Base-by-base conservation (phyloP, 148 eudicot genomes). In the Fallopia convolvulus region DNA sequence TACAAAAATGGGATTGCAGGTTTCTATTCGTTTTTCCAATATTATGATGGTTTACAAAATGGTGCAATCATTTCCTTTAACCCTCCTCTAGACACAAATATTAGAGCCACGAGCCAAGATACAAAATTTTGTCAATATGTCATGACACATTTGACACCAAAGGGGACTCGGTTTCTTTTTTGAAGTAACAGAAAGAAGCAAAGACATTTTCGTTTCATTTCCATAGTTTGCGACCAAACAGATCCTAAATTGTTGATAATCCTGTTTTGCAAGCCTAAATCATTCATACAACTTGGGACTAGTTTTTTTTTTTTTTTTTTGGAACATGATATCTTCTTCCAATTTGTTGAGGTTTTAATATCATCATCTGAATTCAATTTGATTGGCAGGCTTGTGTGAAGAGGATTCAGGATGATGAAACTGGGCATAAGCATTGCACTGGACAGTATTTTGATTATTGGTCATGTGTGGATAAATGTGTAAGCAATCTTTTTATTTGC, bases 391-490 rank as follows among this genome's bases (percentile, higher is more conserved):
- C 75, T 23, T 80, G 82, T 71, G 76, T 74, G 18, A 80, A 80
- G 49, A 76, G 82, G 79, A 80, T 80, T 46, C 71, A 80, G 21
- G 65, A 53, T 60, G 82, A 80, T 30, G 79, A 80, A 70, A 75
- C 82, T 15, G 82, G 82, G 46, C 63, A 52, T 48, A 80, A 76
- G 72, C 82, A 80, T 26, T 80, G 82, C 55, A 80, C 79, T 40
- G 82, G 82, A 65, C 82, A 80, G 77, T 80, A 80, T 78, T 80
- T 80, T 71, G 82, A 80, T 76, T 80, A 76, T 74, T 80, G 79
- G 79, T 74, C 77, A 30, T 80, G 82, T 66, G 78, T 80, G 68
- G 82, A 80, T 76, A 74, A 80, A 46, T 58, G 77, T 70, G 82
- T 80, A 80, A 76, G 82, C 71, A 68, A 68, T 68, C 55, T 41